Percentiles rank a stretch among this genome's conserved stretches.
Conservation (phyloP, 2,329 filamentous ascomycete species). For the Pseudodiploospora longispora region DNA sequence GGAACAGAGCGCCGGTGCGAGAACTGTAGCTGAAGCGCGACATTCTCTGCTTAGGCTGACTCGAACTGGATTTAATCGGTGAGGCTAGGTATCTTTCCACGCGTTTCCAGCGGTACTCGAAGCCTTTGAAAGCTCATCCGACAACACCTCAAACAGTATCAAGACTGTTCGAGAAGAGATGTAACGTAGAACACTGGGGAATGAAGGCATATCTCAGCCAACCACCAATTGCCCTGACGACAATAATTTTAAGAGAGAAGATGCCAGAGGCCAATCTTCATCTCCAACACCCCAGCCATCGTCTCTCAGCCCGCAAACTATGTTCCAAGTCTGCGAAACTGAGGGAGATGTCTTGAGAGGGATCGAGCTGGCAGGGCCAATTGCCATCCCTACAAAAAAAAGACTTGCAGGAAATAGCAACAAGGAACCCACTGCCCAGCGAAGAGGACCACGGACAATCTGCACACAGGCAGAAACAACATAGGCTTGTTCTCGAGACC, state of each 20-base stretch:
- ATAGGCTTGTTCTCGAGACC: constrained; percentile 33
- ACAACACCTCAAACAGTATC: constrained; percentile 59
- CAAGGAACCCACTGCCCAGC: constrained; percentile 51
- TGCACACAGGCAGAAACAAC: constrained; percentile 31
- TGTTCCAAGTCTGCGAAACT: constrained; percentile 36
- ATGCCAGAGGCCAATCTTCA: constrained; percentile 44
- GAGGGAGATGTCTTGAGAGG: constrained; percentile 57
- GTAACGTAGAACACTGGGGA: constrained; percentile 21
- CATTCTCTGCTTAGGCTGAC: constrained; percentile 86
- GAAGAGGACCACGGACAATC: constrained; percentile 77
- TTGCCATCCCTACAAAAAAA: constrained; percentile 14
- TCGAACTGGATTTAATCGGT: constrained; percentile 79
- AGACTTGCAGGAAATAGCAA: constrained; percentile 8
- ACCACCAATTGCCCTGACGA: constrained; percentile 31
- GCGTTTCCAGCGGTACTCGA: constrained; percentile 6
- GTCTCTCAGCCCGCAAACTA: constrained; percentile 49
- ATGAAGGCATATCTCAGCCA: constrained; percentile 21
- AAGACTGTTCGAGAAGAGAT: constrained; percentile 29
- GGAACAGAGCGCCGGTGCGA: constrained; percentile 70
- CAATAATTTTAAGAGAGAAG: constrained; percentile 75
- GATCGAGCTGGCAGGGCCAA: constrained; percentile 65
- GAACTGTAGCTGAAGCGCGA: constrained; percentile 87
- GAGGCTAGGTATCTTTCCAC: constrained; percentile 35
- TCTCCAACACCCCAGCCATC: constrained; percentile 66
- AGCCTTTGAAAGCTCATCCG: constrained; percentile 49